A percentile compares a stretch with the other conserved stretches of the same genome.
These are phyloP conservation scores for Ophiostoma perfectum DNA, from an alignment of 2,329 filamentous ascomycete species.

Conservation along the genomic window DNA sequence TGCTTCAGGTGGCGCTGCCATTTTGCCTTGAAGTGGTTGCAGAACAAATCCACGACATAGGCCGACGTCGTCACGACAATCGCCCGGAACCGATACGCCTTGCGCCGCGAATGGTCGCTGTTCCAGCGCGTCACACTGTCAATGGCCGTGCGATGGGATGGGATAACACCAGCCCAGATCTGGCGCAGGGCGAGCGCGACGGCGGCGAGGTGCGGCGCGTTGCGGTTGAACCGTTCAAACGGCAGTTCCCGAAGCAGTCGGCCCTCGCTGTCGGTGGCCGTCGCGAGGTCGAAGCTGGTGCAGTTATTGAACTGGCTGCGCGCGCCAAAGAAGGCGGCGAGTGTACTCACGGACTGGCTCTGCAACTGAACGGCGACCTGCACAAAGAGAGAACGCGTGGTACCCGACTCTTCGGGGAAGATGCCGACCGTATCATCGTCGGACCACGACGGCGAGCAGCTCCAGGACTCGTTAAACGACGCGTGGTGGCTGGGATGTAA, in stretches of 20 bases:
- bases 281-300: background rate
- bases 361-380: constrained; percentile 11
- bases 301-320: constrained; percentile 13
- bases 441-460: background rate
- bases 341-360: background rate
- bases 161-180: constrained; percentile 16
- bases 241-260: constrained; percentile 12
- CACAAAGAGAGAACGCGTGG: constrained; percentile 22
- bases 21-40: background rate
- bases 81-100: constrained; percentile 22
- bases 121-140: constrained; percentile 16
- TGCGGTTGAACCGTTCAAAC: constrained; percentile 13
- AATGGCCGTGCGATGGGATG: constrained; percentile 19
- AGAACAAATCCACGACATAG: constrained; percentile 19
- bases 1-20: constrained; percentile 12
- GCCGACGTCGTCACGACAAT: constrained; percentile 13
- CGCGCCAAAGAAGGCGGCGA: constrained; percentile 17
- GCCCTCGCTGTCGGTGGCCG: constrained; percentile 1
- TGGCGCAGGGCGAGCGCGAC: constrained; percentile 18
- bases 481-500: constrained; percentile 21
- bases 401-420: constrained; percentile 20
- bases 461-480: constrained; percentile 19
- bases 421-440: background rate
- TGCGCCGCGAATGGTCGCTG: constrained; percentile 22
- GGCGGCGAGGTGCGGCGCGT: constrained; percentile 15